phyloP scores from a whole-genome alignment of 2,329 filamentous ascomycete species.

The Aspergillus calidoustus region DNA sequence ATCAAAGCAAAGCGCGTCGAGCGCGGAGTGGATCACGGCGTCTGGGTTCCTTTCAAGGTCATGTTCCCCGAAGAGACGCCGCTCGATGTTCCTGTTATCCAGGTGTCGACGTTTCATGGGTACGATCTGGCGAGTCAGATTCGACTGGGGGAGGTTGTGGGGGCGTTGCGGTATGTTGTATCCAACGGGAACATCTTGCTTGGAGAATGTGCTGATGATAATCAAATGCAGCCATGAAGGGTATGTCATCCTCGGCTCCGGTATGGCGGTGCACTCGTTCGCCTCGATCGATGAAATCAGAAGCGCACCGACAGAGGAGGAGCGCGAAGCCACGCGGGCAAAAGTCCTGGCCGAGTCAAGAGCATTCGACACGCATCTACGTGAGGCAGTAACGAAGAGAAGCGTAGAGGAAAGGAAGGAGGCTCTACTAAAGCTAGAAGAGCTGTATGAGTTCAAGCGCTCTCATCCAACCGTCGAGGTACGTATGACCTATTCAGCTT shows the following conservation, averaged over 20 bases:
- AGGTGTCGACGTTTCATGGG: background rate
- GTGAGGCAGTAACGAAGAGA: background rate
- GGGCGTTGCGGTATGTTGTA: background rate
- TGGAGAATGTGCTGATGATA: background rate
- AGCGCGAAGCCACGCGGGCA: background rate
- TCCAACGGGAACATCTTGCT: too few relatives aligned
- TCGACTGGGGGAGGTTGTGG: background rate
- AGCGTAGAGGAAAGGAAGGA: background rate
- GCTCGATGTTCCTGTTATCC: background rate
- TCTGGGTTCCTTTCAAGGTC: background rate
- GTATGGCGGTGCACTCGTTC: conserved; percentile 1
- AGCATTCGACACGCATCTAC: background rate
- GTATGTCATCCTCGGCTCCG: background rate
- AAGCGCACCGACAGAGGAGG: background rate
- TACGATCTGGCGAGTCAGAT: conserved; percentile 2
- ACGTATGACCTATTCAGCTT: background rate
- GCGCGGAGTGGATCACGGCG: background rate
- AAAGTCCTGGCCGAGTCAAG: background rate
- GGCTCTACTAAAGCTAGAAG: background rate
- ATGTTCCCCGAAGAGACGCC: background rate
- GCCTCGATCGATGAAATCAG: background rate
- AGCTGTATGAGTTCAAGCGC: background rate
- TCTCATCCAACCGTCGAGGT: conserved; percentile 4
- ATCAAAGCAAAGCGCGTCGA: conserved; percentile 3
- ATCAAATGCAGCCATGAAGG: background rate